These are phyloP conservation scores for Davidsoniella neocaledoniae DNA, from an alignment of 2,329 filamentous ascomycete genomes.

Conservation along the genomic window DNA sequence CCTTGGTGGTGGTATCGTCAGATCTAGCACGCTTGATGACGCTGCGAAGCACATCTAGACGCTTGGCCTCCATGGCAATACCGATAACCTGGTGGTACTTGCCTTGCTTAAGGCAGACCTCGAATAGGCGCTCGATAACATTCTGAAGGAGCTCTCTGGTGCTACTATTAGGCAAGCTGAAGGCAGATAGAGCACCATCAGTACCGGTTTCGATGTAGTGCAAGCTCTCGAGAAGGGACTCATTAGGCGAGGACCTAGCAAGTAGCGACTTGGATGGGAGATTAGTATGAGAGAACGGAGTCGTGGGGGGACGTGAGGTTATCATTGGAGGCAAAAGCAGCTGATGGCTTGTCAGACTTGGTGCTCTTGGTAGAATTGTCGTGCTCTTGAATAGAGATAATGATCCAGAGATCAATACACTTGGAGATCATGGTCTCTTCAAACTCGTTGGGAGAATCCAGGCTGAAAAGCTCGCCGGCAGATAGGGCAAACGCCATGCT, in stretches of 20 bases:
- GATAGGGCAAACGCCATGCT: slow-evolving; percentile 97
- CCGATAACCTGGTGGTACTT: slow-evolving; percentile 92
- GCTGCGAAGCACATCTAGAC: slow-evolving; percentile 68
- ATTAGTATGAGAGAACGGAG: slow-evolving; percentile 86
- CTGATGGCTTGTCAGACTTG: slow-evolving; percentile 35
- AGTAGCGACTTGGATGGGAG: slow-evolving; percentile 87
- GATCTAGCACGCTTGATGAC: slow-evolving; percentile 82
- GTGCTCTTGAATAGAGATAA: slow-evolving; percentile 40
- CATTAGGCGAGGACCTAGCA: slow-evolving; percentile 37
- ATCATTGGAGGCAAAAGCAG: slow-evolving; percentile 57
- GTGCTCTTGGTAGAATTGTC: slow-evolving; percentile 25
- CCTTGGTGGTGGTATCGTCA: slow-evolving; percentile 57
- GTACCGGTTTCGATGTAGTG: slow-evolving; percentile 19
- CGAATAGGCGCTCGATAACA: slow-evolving; percentile 79
- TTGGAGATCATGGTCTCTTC: slow-evolving; percentile 98
- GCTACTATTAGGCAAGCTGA: slow-evolving; percentile 43
- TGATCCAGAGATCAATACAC: slow-evolving; percentile 95
- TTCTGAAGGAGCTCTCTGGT: slow-evolving; percentile 67
- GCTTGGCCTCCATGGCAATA: slow-evolving; percentile 88
- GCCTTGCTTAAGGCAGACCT: slow-evolving; percentile 70
- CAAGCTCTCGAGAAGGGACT: slow-evolving; percentile 31
- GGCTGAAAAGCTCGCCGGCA: slow-evolving; percentile 85
- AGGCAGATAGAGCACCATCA: slow-evolving; percentile 27
- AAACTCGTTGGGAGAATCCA: slow-evolving; percentile 82
- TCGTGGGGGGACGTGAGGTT: slow-evolving; percentile 75